Percentiles rank a stretch among this genome's conserved stretches.
Conservation (phyloP, 164 flowering plant genomes). For the Piper longum region DNA sequence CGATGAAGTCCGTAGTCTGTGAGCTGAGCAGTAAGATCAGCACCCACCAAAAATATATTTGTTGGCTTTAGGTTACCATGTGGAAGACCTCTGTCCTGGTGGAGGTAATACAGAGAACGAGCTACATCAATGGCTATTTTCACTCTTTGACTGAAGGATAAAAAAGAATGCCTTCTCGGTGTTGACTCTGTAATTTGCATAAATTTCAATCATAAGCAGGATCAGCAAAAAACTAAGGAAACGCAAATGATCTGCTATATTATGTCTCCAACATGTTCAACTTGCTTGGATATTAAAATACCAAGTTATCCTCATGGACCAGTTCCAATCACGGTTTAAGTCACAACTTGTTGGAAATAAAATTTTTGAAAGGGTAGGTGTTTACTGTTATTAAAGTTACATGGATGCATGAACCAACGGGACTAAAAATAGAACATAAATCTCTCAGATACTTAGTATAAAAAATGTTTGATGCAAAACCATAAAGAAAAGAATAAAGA, state of each 20-base stretch:
- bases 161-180: constrained; percentile 59
- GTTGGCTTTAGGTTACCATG: constrained; percentile 95
- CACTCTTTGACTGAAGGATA: constrained; percentile 69
- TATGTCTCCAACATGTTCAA: neutral
- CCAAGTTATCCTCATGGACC: neutral
- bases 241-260: neutral
- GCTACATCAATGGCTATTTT: constrained; percentile 81
- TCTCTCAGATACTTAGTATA: neutral
- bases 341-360: too few species aligned
- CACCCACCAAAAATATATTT: constrained; percentile 52
- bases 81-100: constrained; percentile 58
- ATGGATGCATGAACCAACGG: neutral
- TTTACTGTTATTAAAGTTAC: too few species aligned
- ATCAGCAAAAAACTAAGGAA: neutral
- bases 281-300: too few species aligned
- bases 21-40: constrained; percentile 43
- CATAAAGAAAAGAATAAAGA: too few species aligned
- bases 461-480: neutral
- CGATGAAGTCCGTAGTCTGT: constrained; percentile 86
- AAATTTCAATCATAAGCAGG: neutral
- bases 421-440: neutral
- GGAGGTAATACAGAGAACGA: constrained; percentile 56
- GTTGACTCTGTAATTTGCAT: constrained; percentile 49
- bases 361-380: too few species aligned
- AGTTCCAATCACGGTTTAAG: neutral